phyloP scores from a whole-genome alignment of 2,329 filamentous ascomycete genomes.

The Aspergillus tubingensis region DNA sequence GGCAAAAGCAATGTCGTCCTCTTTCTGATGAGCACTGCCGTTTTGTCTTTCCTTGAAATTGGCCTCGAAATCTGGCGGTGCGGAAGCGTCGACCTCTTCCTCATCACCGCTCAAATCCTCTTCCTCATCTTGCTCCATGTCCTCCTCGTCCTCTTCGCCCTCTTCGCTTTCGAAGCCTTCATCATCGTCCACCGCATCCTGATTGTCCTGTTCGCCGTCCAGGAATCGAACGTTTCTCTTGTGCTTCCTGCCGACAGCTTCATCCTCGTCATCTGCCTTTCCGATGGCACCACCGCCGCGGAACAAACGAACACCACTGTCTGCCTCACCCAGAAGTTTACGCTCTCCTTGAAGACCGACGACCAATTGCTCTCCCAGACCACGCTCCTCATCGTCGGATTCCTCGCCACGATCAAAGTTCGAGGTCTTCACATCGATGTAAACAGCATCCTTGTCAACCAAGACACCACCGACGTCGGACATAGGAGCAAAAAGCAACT shows the following conservation, averaged over 20 bases:
- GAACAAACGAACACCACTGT: conserved; percentile 83
- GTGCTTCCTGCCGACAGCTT: conserved; percentile 59
- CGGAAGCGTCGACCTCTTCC: conserved; percentile 40
- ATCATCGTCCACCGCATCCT: conserved; percentile 60
- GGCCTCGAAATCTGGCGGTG: conserved; percentile 47
- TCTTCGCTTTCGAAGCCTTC: conserved; percentile 53
- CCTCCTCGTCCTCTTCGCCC: conserved; percentile 51
- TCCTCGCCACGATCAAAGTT: conserved; percentile 72
- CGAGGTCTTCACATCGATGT: conserved; percentile 71
- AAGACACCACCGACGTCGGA: conserved; percentile 94
- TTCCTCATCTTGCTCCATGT: conserved; percentile 52
- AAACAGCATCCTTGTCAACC: conserved; percentile 96
- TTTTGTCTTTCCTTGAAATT: conserved; percentile 50
- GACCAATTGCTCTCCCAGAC: conserved; percentile 94
- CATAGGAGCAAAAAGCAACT: conserved; percentile 95
- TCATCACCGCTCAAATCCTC: conserved; percentile 40
- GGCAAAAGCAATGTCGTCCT: conserved; percentile 82
- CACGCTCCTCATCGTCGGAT: conserved; percentile 65
- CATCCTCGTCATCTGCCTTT: conserved; percentile 56
- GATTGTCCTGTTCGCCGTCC: conserved; percentile 54
- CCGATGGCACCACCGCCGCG: conserved; percentile 70
- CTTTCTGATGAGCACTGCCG: conserved; percentile 57
- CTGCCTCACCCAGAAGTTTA: conserved; percentile 76
- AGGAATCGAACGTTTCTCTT: conserved; percentile 54
- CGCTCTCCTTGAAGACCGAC: conserved; percentile 83